Conservation (phyloP, 1,139 yeast genomes). For the Suhomyces coccinellae region DNA sequence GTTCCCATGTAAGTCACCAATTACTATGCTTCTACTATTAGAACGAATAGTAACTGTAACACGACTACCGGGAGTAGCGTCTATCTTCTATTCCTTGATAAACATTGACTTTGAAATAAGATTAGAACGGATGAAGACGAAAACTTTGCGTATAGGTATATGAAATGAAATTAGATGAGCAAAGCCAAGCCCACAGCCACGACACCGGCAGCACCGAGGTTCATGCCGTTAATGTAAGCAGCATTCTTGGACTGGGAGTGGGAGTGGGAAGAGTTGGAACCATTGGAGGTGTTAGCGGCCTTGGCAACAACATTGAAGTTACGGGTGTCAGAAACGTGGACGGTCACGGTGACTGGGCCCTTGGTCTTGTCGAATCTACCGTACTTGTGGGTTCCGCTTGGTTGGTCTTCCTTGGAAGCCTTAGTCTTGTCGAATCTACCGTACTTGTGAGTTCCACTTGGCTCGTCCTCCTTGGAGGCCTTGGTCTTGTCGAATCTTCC, state of each 20-base stretch:
- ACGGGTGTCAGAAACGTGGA: conserved; percentile 20
- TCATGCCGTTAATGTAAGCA: conserved; percentile 23
- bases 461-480: no score
- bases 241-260: conserved; percentile 16
- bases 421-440: conserved; percentile 45
- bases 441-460: conserved; percentile 50
- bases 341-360: conserved; percentile 25
- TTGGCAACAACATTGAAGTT: conserved; percentile 7
- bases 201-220: conserved; percentile 38
- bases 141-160: conserved; percentile 2
- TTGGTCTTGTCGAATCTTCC: conserved; percentile 54
- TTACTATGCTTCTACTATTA: conserved; percentile 4
- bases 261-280: conserved; percentile 15
- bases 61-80: conserved; percentile 7
- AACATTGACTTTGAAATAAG: background rate
- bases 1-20: conserved; percentile 8
- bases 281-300: conserved; percentile 15
- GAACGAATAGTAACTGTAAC: background rate
- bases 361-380: conserved; percentile 43
- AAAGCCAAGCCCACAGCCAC: conserved; percentile 37
- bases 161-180: conserved; percentile 17
- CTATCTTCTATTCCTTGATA: conserved; percentile 7
- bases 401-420: conserved; percentile 51
- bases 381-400: conserved; percentile 47
- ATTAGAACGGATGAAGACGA: conserved; percentile 4